A percentile compares a stretch with the other conserved stretches of the same genome.
These are phyloP conservation scores for Mariannaea sp. DNA, from an alignment of 2,329 filamentous ascomycete species.

Conservation along the genomic window DNA sequence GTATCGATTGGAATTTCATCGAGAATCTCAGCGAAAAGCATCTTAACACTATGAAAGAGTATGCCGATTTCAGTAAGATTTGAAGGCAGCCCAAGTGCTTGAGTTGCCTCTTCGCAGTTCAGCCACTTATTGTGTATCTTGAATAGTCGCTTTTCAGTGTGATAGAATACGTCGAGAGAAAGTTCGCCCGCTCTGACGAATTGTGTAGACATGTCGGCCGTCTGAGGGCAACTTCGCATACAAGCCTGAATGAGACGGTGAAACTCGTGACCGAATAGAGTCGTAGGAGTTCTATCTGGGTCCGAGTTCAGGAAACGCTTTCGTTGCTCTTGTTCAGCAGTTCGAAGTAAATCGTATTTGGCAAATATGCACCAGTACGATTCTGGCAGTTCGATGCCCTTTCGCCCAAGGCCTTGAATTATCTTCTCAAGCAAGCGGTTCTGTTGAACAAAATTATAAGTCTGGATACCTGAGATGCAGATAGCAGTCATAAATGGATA, in stretches of 20 bases:
- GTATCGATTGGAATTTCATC: not conserved
- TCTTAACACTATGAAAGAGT: not conserved
- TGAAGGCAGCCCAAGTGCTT: not conserved
- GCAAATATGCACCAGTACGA: constrained; percentile 18
- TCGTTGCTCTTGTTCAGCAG: constrained; percentile 6
- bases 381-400: constrained; percentile 9
- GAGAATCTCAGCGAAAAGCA: not conserved
- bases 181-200: not conserved
- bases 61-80: too few relatives aligned
- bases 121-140: not conserved
- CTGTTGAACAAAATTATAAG: not conserved
- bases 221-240: not conserved
- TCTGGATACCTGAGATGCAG: not conserved
- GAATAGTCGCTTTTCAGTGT: not conserved
- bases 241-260: not conserved
- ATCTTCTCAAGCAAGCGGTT: not conserved
- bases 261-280: not conserved
- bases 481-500: too few relatives aligned
- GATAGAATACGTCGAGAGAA: not conserved
- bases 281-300: not conserved
- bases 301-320: constrained; percentile 4
- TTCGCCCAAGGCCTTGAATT: constrained; percentile 13
- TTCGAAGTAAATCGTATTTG: not conserved
- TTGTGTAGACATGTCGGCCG: not conserved
- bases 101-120: not conserved